Base-by-base conservation (phyloP, 805 yeast genomes). In the baker's yeast (Saccharomyces cerevisiae) region DNA sequence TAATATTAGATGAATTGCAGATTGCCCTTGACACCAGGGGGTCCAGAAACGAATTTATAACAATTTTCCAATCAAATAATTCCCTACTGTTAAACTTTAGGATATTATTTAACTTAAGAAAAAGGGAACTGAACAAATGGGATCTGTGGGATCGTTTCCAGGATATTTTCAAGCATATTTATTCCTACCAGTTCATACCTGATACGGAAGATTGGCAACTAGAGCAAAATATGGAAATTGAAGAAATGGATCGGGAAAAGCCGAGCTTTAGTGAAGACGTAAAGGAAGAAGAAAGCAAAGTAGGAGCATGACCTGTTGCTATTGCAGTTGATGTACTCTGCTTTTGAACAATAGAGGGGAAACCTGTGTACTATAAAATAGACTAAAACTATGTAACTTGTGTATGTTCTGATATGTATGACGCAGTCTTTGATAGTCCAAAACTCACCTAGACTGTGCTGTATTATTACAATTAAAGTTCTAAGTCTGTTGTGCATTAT, bases 1-100 rank as follows among this genome's bases (percentile, higher is more conserved):
- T 62, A 6, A 47, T 67, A 6, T 26, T 64, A 11, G 70, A 67
- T 57, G 70, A 67, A 57, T 52, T 68, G 41, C 64, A 61, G 14
- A 53, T 58, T 27, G 67, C 66, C 1, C 51, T 66, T 6, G 54
- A 57, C 13, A 54, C 59, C 36, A 66, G 61, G 29, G 67, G 66
- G 4, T 48, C 63, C 1, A 60, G 59, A 21, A 58, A 64, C 54
- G 71, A 69, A 50, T 61, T 66, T 27, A 53, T 62, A 2, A 59
- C 67, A 1, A 55, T 66, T 0, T 65, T 69, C 46, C 62, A 61
- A 53, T 55, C 62, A 6, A 67, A 64, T 50, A 59, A 53, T 22
- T 70, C 66, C 54, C 52, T 69, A 10, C 52, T 67, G 41, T 47
- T 58, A 10, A 66, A 65, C 50, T 58, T 67, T 41, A 61, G 67